Evolutionary conservation across 1,284 basidiomycete genomes (phyloP), one percentile per base, ranked within the genome.

Genomic region (Rhodotorula mucilaginosa): DNA sequence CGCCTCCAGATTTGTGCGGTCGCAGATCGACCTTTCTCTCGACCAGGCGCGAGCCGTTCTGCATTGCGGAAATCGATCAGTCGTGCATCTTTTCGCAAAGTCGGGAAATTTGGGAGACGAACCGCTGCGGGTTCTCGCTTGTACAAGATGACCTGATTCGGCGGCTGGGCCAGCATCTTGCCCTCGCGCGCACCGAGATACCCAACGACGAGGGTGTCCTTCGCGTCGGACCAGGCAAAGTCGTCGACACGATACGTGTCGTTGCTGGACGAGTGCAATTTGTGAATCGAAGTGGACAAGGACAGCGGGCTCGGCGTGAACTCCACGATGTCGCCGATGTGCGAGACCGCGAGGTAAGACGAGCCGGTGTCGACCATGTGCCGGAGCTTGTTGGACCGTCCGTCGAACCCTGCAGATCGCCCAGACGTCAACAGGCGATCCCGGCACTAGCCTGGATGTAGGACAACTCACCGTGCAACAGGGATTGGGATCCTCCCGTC

Each of bases 311-410:
- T 61, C 47, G 34, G 48, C 8, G 46, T 47, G 54, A 64, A 73
- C 61, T 73, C 71, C 57, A 67, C 66, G 29, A 75, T 60, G 54
- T 75, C 74, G 48, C 74, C 74, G 15, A 65, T 16, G 58, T 69
- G 64, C 44, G 71, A 69, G 48, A 70, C 65, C 13, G 71, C 69
- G 47, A 75, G 58, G 62, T 71, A 64, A 5, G 66, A 62, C 0
- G 46, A 44, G 7, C 67, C 48, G 15, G 67, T 70, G 39, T 65
- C 69, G n/a, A 75, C 39, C 67, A 73, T 68, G 57, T 70, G 62
- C 6, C 68, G 69, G 13, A 74, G 62, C 66, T 74, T 71, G 69
- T 74, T 74, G 19, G 61, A 57, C 6, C 61, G 58, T 29, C 72
- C 72, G 64, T 74, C 68, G 29, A 68, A 74, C 39, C 69, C 72